phyloP scores from a whole-genome alignment of 108 stramenopile genomes.

The Discostella stelligeroides region DNA sequence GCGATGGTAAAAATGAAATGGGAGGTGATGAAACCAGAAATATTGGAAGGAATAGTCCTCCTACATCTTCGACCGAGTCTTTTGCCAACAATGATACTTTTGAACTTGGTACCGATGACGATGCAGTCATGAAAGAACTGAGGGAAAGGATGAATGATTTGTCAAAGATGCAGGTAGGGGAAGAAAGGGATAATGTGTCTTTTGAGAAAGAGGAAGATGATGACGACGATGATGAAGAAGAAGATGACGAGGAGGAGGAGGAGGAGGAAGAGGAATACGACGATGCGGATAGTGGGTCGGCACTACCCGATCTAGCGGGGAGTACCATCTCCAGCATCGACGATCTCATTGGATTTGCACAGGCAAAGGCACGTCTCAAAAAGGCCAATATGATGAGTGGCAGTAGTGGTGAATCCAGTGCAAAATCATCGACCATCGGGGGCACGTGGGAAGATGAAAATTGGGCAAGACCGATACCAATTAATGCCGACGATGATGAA shows the following conservation, averaged over 20 bases:
- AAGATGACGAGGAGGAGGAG: slow-evolving; percentile 46
- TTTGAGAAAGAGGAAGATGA: slow-evolving; percentile 52
- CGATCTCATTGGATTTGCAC: slow-evolving; percentile 65
- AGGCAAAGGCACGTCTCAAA: slow-evolving; percentile 47
- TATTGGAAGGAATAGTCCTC: too few relatives aligned
- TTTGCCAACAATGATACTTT: slow-evolving; percentile 26
- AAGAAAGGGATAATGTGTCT: slow-evolving; percentile 54
- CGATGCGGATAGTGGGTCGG: slow-evolving; percentile 32
- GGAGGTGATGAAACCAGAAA: not conserved
- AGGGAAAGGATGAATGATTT: slow-evolving; percentile 37
- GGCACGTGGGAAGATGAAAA: slow-evolving; percentile 46
- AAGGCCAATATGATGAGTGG: slow-evolving; percentile 22
- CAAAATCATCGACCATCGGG: slow-evolving; percentile 20
- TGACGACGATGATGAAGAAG: slow-evolving; percentile 53
- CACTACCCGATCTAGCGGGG: slow-evolving; percentile 35
- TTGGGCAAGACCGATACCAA: slow-evolving; percentile 62
- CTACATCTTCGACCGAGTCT: not conserved
- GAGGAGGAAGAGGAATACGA: slow-evolving; percentile 37
- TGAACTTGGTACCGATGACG: slow-evolving; percentile 54
- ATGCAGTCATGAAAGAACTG: slow-evolving; percentile 61
- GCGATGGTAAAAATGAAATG: not conserved
- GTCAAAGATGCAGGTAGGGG: slow-evolving; percentile 40
- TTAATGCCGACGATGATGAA: slow-evolving; percentile 33
- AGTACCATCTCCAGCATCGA: slow-evolving; percentile 56
- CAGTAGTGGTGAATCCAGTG: slow-evolving; percentile 33